phyloP scores from a whole-genome alignment of 495 filamentous ascomycete species.

The Penicillium paradoxum region DNA sequence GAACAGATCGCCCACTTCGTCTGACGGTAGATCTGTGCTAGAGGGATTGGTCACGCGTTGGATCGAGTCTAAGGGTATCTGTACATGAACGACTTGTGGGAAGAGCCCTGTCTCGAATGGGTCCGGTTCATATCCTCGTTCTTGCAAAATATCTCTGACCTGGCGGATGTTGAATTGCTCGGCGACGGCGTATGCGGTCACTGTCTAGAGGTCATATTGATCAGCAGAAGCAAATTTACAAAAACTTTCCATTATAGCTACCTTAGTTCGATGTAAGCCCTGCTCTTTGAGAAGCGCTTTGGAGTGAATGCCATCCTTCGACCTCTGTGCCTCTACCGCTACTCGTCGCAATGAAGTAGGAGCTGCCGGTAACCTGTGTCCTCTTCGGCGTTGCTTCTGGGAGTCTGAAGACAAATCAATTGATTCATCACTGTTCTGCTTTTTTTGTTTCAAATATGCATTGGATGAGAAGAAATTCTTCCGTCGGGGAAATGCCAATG shows the following conservation, averaged over 20 bases:
- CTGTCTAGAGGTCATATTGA: slow-evolving; percentile 39
- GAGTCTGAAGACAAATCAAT: slow-evolving; percentile 18
- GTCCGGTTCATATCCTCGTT: slow-evolving; percentile 63
- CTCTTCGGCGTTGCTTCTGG: slow-evolving; percentile 42
- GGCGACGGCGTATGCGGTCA: slow-evolving; percentile 79
- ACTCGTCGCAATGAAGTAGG: slow-evolving; percentile 54
- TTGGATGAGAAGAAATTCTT: slow-evolving; percentile 51
- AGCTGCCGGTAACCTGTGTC: slow-evolving; percentile 42
- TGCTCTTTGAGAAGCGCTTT: slow-evolving; percentile 38
- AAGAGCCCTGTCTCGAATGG: slow-evolving; percentile 57
- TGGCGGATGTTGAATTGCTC: slow-evolving; percentile 78
- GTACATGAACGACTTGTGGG: slow-evolving; percentile 63
- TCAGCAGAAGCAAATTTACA: slow-evolving; percentile 17
- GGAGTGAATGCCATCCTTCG: slow-evolving; percentile 43
- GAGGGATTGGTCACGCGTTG: slow-evolving; percentile 48
- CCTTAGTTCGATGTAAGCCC: slow-evolving; percentile 42
- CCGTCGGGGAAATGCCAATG: slow-evolving; percentile 31
- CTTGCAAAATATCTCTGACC: slow-evolving; percentile 63
- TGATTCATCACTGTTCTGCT: slow-evolving; percentile 20
- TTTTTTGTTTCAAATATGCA: slow-evolving; percentile 35
- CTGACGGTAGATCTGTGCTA: slow-evolving; percentile 51
- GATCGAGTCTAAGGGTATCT: slow-evolving; percentile 52
- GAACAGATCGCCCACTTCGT: slow-evolving; percentile 80
- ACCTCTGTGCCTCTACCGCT: slow-evolving; percentile 56
- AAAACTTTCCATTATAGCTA: slow-evolving; percentile 9